These are phyloP conservation scores for Ophiocordyceps camponoti-saundersi DNA, from an alignment of 2,329 filamentous ascomycete species.

Conservation along the genomic window DNA sequence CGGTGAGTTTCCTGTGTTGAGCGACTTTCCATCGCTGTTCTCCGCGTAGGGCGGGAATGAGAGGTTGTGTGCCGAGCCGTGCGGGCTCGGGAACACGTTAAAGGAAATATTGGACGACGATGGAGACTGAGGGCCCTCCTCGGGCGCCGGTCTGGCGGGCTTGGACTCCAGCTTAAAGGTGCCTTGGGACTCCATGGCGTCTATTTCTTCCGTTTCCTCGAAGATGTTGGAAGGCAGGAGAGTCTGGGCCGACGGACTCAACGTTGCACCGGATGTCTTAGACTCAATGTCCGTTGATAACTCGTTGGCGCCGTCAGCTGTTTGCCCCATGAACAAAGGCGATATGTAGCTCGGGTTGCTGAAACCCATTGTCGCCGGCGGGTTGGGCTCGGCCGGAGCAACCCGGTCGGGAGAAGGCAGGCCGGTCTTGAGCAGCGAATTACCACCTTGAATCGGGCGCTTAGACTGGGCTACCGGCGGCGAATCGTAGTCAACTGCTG, in stretches of 20 bases:
- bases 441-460: conserved; percentile 29
- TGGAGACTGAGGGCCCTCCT: conserved; percentile 40
- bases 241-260: conserved; percentile 61
- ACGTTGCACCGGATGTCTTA: conserved; percentile 45
- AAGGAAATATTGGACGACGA: conserved; percentile 39
- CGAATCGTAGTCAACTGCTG: conserved; percentile 30
- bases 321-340: conserved; percentile 33
- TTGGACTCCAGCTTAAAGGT: conserved; percentile 15
- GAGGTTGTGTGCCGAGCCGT: conserved; percentile 40
- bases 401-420: conserved; percentile 22
- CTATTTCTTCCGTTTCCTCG: conserved; percentile 46
- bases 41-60: conserved; percentile 34
- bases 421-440: conserved; percentile 24
- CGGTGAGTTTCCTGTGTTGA: conserved; percentile 23
- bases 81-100: conserved; percentile 44
- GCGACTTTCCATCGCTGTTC: conserved; percentile 24
- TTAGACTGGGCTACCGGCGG: conserved; percentile 23
- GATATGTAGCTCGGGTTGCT: conserved; percentile 34
- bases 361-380: conserved; percentile 36
- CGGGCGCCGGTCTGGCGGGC: conserved; percentile 3
- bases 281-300: conserved; percentile 44
- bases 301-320: conserved; percentile 19
- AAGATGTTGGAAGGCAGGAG: conserved; percentile 53
- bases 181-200: conserved; percentile 19
- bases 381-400: conserved; percentile 21